Conservation (phyloP, 495 filamentous ascomycete genomes). For the Podospora tetraspora region DNA sequence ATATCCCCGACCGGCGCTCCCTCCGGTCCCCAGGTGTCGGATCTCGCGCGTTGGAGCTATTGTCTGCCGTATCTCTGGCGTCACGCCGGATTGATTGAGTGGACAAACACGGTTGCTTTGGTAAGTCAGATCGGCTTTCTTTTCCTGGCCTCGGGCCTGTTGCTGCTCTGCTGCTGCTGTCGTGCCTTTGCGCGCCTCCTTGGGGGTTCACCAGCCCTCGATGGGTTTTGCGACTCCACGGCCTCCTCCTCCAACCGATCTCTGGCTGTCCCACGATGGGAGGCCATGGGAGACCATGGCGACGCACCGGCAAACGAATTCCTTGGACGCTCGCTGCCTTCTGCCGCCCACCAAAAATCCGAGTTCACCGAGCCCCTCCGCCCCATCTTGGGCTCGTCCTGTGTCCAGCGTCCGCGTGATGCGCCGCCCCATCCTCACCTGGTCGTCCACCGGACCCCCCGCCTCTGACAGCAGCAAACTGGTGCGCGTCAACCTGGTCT, state of each 20-base stretch:
- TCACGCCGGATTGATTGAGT: slow-evolving; percentile 9
- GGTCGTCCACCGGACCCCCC: slow-evolving; percentile 8
- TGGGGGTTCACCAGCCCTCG: slow-evolving; percentile 4
- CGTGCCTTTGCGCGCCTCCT: slow-evolving; percentile 3
- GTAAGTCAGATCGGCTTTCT: slow-evolving; percentile 9
- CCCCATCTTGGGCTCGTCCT: slow-evolving; percentile 7
- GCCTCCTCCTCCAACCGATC: slow-evolving; percentile 6
- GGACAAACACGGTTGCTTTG: slow-evolving; percentile 5
- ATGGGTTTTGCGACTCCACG: slow-evolving; percentile 6
- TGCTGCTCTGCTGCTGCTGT: slow-evolving; percentile 4
- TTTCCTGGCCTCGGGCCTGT: not conserved
- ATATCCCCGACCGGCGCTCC: slow-evolving; percentile 14
- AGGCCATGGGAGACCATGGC: slow-evolving; percentile 2
- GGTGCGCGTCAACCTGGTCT: not conserved
- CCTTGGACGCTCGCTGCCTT: not conserved
- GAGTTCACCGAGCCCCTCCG: slow-evolving; percentile 4
- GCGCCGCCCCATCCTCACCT: slow-evolving; percentile 22
- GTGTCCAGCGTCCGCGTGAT: slow-evolving; percentile 19
- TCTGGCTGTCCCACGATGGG: slow-evolving; percentile 1
- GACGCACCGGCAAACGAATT: slow-evolving; percentile 6
- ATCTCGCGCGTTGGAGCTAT: not conserved
- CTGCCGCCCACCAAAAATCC: slow-evolving; percentile 16
- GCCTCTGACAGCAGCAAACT: slow-evolving; percentile 2
- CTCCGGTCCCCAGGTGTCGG: not conserved
- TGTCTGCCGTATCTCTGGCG: not conserved